These are phyloP conservation scores for Durotheca rogersii DNA, from an alignment of 495 filamentous ascomycete species.

Conservation along the genomic window DNA sequence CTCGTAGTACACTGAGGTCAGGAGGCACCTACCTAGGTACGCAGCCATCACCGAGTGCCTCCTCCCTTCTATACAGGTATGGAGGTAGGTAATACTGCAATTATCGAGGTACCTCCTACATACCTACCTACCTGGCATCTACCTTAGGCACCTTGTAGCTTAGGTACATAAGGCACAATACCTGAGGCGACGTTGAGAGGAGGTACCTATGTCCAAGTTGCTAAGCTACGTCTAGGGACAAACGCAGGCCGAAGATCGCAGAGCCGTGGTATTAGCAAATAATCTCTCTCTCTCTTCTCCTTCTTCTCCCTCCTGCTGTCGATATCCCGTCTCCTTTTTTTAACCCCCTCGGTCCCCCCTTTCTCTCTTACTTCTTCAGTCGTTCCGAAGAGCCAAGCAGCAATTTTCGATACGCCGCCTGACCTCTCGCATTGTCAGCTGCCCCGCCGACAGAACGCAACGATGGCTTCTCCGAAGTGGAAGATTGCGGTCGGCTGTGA, in stretches of 20 bases:
- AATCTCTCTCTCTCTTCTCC: not conserved
- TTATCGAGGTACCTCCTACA: no score
- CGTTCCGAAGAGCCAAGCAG: slow-evolving; percentile 1
- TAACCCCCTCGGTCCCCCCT: not conserved
- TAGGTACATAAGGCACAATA: no score
- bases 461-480: slow-evolving; percentile 47
- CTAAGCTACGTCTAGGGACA: no score
- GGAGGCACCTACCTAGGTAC: not conserved
- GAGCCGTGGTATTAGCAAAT: not conserved
- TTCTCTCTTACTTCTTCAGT: slow-evolving; percentile 1
- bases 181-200: no score
- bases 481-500: slow-evolving; percentile 50
- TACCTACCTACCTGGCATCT: no score
- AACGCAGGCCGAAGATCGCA: not conserved
- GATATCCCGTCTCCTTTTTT: slow-evolving; percentile 6
- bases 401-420: not conserved
- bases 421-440: not conserved
- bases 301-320: not conserved
- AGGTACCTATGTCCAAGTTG: no score
- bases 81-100: no score
- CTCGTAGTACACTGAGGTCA: no score
- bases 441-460: not conserved
- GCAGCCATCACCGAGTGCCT: no score
- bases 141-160: no score
- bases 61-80: no score